A percentile compares a stretch with the other conserved stretches of the same genome.
phyloP scores from a whole-genome alignment of 2,329 filamentous ascomycete species.

The Helotiales sp. region DNA sequence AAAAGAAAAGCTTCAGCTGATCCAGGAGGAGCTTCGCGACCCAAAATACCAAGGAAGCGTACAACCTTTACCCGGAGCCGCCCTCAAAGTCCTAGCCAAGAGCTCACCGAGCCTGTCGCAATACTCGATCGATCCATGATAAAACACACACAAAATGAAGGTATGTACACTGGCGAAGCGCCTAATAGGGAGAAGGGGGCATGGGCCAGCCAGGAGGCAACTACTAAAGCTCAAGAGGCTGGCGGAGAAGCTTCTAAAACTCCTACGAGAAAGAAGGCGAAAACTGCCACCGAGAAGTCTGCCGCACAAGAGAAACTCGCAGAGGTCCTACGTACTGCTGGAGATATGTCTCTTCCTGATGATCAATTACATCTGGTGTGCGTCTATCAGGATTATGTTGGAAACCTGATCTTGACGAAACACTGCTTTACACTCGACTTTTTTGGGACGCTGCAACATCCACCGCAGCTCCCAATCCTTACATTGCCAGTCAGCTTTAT shows the following conservation, averaged over 20 bases:
- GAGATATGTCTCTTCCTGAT: slow-evolving; percentile 17
- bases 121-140: too few relatives aligned
- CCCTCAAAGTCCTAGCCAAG: too few relatives aligned
- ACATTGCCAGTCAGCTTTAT: slow-evolving; percentile 23
- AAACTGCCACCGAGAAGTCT: neutral
- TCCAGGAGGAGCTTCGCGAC: too few relatives aligned
- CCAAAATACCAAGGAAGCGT: too few relatives aligned
- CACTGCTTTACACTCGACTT: slow-evolving; percentile 28
- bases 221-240: too few relatives aligned
- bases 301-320: neutral
- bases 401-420: slow-evolving; percentile 30
- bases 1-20: too few relatives aligned
- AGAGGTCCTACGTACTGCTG: slow-evolving; percentile 11
- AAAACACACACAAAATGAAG: too few relatives aligned
- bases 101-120: too few relatives aligned
- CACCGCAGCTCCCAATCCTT: slow-evolving; percentile 17
- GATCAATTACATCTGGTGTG: slow-evolving; percentile 22
- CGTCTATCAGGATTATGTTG: slow-evolving; percentile 22
- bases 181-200: too few relatives aligned
- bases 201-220: too few relatives aligned
- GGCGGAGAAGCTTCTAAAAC: neutral
- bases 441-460: slow-evolving; percentile 13
- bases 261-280: neutral
- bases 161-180: too few relatives aligned
- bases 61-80: too few relatives aligned